A percentile compares a stretch with the other conserved stretches of the same genome.
Evolutionary conservation across 345 rosid genomes (phyloP).

Genomic region (Kernera saxatilis): DNA sequence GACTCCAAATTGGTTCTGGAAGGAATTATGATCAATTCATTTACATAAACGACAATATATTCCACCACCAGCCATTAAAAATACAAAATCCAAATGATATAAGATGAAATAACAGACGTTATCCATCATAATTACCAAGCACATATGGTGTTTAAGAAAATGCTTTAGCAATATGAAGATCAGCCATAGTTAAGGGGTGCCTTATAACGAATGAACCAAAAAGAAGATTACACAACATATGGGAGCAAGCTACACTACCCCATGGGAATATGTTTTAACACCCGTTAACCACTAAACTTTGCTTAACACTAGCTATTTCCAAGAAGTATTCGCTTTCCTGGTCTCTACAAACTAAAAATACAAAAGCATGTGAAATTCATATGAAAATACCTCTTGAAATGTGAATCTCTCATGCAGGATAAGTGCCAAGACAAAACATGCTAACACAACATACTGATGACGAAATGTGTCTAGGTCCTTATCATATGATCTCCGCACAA

Average conservation of each 20-base stretch:
- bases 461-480: conserved; percentile 87
- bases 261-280: background rate
- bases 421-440: conserved; percentile 55
- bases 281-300: background rate
- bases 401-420: conserved; percentile 72
- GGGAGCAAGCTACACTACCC: background rate
- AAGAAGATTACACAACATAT: conserved; percentile 4
- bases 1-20: background rate
- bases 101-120: background rate
- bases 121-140: background rate
- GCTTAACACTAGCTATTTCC: background rate
- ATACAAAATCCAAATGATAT: background rate
- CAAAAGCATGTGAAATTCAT: background rate
- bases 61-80: background rate
- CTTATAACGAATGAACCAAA: background rate
- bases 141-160: background rate
- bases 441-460: conserved; percentile 54
- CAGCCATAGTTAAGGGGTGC: background rate
- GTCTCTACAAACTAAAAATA: background rate
- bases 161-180: background rate
- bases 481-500: conserved; percentile 69
- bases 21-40: background rate
- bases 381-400: conserved; percentile 59
- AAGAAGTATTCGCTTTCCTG: background rate
- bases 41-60: background rate